phyloP scores from a whole-genome alignment of 1,284 basidiomycete species.

The Cutaneotrichosporon sp. region DNA sequence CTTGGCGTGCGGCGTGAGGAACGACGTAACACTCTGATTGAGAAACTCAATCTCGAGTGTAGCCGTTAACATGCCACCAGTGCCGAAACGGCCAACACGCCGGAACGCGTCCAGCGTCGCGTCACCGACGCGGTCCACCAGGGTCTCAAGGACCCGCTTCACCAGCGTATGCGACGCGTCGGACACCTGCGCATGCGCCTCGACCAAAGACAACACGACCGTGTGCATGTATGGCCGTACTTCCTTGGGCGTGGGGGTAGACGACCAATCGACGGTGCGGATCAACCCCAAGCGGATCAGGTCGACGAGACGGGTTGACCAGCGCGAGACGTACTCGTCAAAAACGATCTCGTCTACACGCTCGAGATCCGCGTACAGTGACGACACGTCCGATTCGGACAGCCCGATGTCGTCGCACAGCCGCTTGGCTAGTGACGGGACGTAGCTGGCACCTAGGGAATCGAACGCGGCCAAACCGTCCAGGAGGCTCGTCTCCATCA shows the following conservation, averaged over 20 bases:
- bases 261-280: slow-evolving; percentile 84
- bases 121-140: slow-evolving; percentile 79
- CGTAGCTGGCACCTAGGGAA: slow-evolving; percentile 66
- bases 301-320: slow-evolving; percentile 64
- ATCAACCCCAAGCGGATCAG: slow-evolving; percentile 79
- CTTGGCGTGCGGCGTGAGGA: slow-evolving; percentile 77
- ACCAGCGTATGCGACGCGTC: slow-evolving; percentile 74
- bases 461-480: slow-evolving; percentile 87
- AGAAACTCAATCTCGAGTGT: slow-evolving; percentile 99
- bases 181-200: slow-evolving; percentile 87
- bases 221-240: slow-evolving; percentile 94
- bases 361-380: slow-evolving; percentile 62
- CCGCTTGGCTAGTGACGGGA: slow-evolving; percentile 78
- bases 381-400: slow-evolving; percentile 73
- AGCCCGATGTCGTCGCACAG: slow-evolving; percentile 75
- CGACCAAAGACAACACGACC: slow-evolving; percentile 80
- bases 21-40: slow-evolving; percentile 83
- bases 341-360: slow-evolving; percentile 86
- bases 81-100: slow-evolving; percentile 83
- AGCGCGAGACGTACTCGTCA: slow-evolving; percentile 78
- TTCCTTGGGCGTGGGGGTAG: slow-evolving; percentile 82
- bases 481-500: slow-evolving; percentile 79
- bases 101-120: slow-evolving; percentile 81
- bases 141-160: slow-evolving; percentile 72
- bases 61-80: slow-evolving; percentile 98